Evolutionary conservation across 257 asterid species (phyloP).

Genomic region (Solanum paucissectum): DNA sequence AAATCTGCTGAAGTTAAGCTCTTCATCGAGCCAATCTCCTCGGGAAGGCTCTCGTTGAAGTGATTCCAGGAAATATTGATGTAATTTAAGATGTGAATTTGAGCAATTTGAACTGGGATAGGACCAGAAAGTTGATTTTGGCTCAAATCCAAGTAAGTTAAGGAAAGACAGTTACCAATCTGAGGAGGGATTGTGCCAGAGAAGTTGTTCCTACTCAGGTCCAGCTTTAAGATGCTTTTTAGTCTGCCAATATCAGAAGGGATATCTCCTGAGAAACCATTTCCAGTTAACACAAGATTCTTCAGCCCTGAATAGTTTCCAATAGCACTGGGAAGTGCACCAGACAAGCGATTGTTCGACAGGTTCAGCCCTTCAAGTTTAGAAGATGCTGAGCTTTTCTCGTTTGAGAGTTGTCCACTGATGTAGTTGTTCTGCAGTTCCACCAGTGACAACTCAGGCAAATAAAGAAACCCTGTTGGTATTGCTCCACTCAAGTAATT

Average conservation of each 20-base stretch:
- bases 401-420: conserved; percentile 12
- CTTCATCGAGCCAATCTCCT: conserved; percentile 27
- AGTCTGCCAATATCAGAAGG: conserved; percentile 27
- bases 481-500: conserved; percentile 28
- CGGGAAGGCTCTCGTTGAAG: conserved; percentile 26
- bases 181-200: conserved; percentile 22
- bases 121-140: conserved; percentile 31
- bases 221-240: conserved; percentile 19
- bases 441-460: conserved; percentile 23
- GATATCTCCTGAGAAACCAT: conserved; percentile 20
- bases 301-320: conserved; percentile 26
- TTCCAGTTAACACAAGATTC: conserved; percentile 22
- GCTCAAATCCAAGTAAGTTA: conserved; percentile 30
- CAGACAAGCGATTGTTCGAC: conserved; percentile 22
- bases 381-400: not conserved
- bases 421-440: conserved; percentile 31
- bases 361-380: conserved; percentile 24
- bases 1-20: conserved; percentile 46
- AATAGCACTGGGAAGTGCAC: conserved; percentile 20
- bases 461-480: conserved; percentile 27
- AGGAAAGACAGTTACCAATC: conserved; percentile 20
- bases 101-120: conserved; percentile 28
- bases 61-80: conserved; percentile 35
- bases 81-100: conserved; percentile 29
- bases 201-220: conserved; percentile 26